Conservation (phyloP, 768 basidiomycete genomes). For the Boletus fagicola region DNA sequence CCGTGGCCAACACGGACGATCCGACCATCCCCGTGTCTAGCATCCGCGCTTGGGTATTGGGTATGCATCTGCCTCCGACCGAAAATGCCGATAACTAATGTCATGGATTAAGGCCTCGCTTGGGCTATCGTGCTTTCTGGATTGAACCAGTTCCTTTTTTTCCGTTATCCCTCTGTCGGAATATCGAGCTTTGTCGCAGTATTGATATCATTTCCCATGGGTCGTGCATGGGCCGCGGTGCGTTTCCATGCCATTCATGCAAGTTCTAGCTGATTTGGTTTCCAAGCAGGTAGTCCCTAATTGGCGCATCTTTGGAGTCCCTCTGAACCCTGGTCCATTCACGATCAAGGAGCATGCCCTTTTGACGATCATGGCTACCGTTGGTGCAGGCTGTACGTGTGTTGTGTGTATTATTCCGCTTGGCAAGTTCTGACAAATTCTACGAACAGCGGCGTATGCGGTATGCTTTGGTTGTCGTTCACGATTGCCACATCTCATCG, state of each 20-base stretch:
- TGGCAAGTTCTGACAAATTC: conserved; percentile 1
- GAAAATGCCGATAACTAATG: not conserved
- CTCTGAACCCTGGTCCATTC: conserved; percentile 73
- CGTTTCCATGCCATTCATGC: not conserved
- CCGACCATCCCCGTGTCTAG: conserved; percentile 57
- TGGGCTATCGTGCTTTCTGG: conserved; percentile 65
- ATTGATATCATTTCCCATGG: conserved; percentile 66
- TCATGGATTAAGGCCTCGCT: conserved; percentile 25
- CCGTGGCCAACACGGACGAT: conserved; percentile 74
- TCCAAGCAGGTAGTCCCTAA: conserved; percentile 45
- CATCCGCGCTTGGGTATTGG: conserved; percentile 60
- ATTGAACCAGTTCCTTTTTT: conserved; percentile 77
- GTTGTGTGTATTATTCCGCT: not conserved
- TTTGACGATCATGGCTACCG: conserved; percentile 65
- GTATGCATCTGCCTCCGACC: conserved; percentile 17
- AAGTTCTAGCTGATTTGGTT: not conserved
- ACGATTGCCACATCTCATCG: not conserved
- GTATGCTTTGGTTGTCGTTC: conserved; percentile 11
- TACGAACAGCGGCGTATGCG: conserved; percentile 45
- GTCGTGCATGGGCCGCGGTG: conserved; percentile 57
- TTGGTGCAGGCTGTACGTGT: conserved; percentile 33
- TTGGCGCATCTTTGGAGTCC: conserved; percentile 53
- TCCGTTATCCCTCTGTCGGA: conserved; percentile 55
- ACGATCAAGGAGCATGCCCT: conserved; percentile 72
- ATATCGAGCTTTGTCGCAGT: conserved; percentile 60